phyloP scores from a whole-genome alignment of 129 eudicot genomes.

The Cynara cardunculus region DNA sequence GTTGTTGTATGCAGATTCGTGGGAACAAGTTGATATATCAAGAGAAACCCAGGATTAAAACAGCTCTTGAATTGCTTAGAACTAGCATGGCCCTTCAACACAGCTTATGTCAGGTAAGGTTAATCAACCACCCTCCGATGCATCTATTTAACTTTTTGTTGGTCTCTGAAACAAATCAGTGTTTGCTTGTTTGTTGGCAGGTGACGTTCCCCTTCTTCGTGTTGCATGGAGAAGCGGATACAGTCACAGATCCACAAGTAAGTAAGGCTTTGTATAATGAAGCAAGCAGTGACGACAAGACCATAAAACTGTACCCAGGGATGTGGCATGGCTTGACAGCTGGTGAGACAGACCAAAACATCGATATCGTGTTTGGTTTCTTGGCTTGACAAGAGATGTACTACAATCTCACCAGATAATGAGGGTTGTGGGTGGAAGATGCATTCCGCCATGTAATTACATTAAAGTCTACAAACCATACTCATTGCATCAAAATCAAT shows the following conservation, averaged over 20 bases:
- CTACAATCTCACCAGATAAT: too few relatives aligned
- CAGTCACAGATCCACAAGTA: slow-evolving; percentile 89
- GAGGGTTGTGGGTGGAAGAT: not conserved
- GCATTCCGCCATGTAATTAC: not conserved
- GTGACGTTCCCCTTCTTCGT: slow-evolving; percentile 82
- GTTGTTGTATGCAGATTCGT: slow-evolving; percentile 57
- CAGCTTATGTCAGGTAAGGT: slow-evolving; percentile 64
- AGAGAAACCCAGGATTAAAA: slow-evolving; percentile 82
- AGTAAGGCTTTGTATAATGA: slow-evolving; percentile 70
- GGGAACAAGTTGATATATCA: slow-evolving; percentile 87
- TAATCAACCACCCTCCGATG: not conserved
- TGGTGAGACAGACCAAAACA: slow-evolving; percentile 79
- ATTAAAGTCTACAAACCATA: not conserved
- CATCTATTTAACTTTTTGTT: not conserved
- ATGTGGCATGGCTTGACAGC: slow-evolving; percentile 95
- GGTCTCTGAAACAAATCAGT: not conserved
- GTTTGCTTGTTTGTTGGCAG: slow-evolving; percentile 28
- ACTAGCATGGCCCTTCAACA: slow-evolving; percentile 87
- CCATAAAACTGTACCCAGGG: slow-evolving; percentile 72
- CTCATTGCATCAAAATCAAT: slow-evolving; percentile 15
- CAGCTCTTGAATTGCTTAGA: slow-evolving; percentile 95
- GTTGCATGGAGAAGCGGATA: slow-evolving; percentile 93
- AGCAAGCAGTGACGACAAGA: slow-evolving; percentile 80
- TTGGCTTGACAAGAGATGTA: slow-evolving; percentile 72
- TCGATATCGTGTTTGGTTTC: slow-evolving; percentile 58